Conservation (phyloP, 805 yeast species). For the Candida sithepensis region DNA sequence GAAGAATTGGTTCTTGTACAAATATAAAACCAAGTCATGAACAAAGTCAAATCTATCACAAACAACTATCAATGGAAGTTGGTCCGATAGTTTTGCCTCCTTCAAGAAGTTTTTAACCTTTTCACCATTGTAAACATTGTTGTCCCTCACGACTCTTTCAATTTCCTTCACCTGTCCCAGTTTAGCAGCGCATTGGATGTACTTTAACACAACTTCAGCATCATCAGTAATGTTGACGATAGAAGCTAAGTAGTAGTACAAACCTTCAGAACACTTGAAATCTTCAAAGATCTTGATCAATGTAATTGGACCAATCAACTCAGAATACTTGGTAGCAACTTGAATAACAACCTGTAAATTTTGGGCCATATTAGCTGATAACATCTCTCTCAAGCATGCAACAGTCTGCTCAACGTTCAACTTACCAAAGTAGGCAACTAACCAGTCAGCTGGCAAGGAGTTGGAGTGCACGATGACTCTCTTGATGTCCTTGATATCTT, state of each 20-base stretch:
- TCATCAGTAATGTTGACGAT: slow-evolving; percentile 93
- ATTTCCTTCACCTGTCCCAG: slow-evolving; percentile 90
- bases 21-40: slow-evolving; percentile 88
- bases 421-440: slow-evolving; percentile 87
- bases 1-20: slow-evolving; percentile 93
- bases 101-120: slow-evolving; percentile 96
- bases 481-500: slow-evolving; percentile 91
- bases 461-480: slow-evolving; percentile 88
- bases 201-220: slow-evolving; percentile 92
- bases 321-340: slow-evolving; percentile 95
- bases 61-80: slow-evolving; percentile 91
- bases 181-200: slow-evolving; percentile 90
- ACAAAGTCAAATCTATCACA: slow-evolving; percentile 90
- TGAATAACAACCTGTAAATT: slow-evolving; percentile 92
- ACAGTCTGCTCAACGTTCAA: slow-evolving; percentile 91
- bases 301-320: slow-evolving; percentile 80
- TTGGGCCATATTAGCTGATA: slow-evolving; percentile 73
- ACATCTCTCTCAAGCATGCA: slow-evolving; percentile 81
- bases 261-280: slow-evolving; percentile 87
- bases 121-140: slow-evolving; percentile 92
- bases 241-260: slow-evolving; percentile 88
- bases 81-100: slow-evolving; percentile 91
- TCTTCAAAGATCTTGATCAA: slow-evolving; percentile 92
- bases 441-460: slow-evolving; percentile 88
- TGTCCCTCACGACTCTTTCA: slow-evolving; percentile 92